Conservation (phyloP, 257 asterid species). For the Orobanche coerulescens region DNA sequence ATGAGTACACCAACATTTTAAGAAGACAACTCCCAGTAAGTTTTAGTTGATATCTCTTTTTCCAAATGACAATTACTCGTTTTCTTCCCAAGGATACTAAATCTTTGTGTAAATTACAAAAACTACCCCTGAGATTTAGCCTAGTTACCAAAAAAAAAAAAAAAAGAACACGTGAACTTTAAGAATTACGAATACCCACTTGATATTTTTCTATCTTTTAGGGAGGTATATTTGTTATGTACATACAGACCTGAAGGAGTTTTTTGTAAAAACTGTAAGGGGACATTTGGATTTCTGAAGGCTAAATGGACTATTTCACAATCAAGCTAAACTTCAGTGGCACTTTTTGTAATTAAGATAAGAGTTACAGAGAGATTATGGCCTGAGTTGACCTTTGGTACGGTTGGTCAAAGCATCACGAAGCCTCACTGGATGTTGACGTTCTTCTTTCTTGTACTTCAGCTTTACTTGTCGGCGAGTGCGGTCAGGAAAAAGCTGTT, state of each 20-base stretch:
- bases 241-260: no score
- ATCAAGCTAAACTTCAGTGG: not conserved
- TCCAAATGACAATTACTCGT: no score
- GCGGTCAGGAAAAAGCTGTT: not conserved
- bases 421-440: not conserved
- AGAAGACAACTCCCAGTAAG: not conserved
- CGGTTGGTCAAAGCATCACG: constrained; percentile 5
- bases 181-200: not conserved
- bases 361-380: not conserved
- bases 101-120: no score
- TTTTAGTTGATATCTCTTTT: not conserved
- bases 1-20: not conserved
- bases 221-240: not conserved
- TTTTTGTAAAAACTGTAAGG: not conserved
- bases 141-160: not conserved
- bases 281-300: not conserved
- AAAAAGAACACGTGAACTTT: not conserved
- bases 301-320: not conserved
- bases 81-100: not conserved
- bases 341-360: not conserved
- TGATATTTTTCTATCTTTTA: not conserved
- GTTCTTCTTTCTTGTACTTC: not conserved
- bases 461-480: not conserved
- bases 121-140: no score
- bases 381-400: not conserved